Base-by-base conservation (phyloP, 2,329 filamentous ascomycete species). In the Aspergillus fumigatus region DNA sequence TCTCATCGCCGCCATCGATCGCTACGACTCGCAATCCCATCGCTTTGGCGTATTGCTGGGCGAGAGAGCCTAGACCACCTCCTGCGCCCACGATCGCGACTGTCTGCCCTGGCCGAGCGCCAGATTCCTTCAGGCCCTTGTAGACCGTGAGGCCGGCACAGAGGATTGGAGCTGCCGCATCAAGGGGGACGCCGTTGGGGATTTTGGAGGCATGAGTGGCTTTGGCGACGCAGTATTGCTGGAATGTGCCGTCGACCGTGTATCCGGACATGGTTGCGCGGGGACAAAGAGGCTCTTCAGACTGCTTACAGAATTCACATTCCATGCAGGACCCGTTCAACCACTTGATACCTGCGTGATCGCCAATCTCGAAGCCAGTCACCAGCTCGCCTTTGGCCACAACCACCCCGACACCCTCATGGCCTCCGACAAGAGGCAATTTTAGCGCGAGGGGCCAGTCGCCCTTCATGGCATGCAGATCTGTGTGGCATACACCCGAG, bases 181-280 rank as follows among this genome's bases (percentile, higher is more conserved):
- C 91, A 48, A 96, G 85, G 57, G 85, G 80, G 60, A 88, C 83
- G 17, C 88, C 84, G 75, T 92, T 88, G 63, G 89, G 89, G 62
- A 97, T 88, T 64, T 88, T 86, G 27, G 91, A 90, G 17, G 94
- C 86, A 74, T 96, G 90, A 19, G 88, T 85, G 17, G 91, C 92
- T 75, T 96, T 95, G 65, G 87, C 92, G 64, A 96, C 84, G 73
- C 84, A 85, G 79, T 96, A 97, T 80, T 96, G 87, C 80, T 97
- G 92, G 83, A 97, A 97, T 45, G 87, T 87, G 32, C 92, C 92
- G 72, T 96, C 90, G 71, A 96, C 91, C 4, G 90, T 95, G 82
- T 95, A 96, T 55, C 93, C 93, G 0, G 91, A 95, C 43, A 96
- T 84, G 38, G 83, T 78, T 26, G 89, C 85, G 58, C 89, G 79